phyloP scores from a whole-genome alignment of 805 yeast species.

The Cyberlindnera suaveolens region DNA sequence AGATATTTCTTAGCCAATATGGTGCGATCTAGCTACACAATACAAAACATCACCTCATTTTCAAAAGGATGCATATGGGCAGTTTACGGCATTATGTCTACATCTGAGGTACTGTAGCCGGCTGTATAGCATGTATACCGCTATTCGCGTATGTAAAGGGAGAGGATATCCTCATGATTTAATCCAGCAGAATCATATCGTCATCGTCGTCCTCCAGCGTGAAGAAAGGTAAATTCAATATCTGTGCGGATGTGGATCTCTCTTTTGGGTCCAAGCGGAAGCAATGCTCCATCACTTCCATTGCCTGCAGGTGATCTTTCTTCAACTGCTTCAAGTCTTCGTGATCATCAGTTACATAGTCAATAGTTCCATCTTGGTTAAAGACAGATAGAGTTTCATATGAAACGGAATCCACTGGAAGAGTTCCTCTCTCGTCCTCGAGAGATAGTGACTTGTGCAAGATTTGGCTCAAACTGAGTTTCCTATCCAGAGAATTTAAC shows the following conservation, averaged over 20 bases:
- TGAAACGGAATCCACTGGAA: slow-evolving; percentile 69
- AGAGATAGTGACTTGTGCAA: slow-evolving; percentile 35
- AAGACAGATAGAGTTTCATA: slow-evolving; percentile 50
- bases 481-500: slow-evolving; percentile 39
- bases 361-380: slow-evolving; percentile 7
- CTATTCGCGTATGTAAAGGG: no score
- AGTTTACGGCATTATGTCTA: no score
- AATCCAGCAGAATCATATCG: slow-evolving; percentile 10
- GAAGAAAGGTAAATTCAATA: slow-evolving; percentile 35
- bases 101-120: no score
- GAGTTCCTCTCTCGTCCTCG: slow-evolving; percentile 51
- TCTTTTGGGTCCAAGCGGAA: slow-evolving; percentile 72
- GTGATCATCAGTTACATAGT: slow-evolving; percentile 2
- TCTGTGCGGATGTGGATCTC: slow-evolving; percentile 77
- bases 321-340: slow-evolving; percentile 5
- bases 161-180: not conserved
- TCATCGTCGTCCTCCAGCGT: slow-evolving; percentile 15
- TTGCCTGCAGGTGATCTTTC: slow-evolving; percentile 16
- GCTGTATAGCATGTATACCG: no score
- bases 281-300: slow-evolving; percentile 35
- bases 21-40: no score
- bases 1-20: no score
- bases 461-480: slow-evolving; percentile 27
- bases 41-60: no score
- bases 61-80: no score